Evolutionary conservation across 2,329 filamentous ascomycete species (phyloP), one percentile per base, ranked within the genome.

Genomic region (Pseudocercospora vitis): DNA sequence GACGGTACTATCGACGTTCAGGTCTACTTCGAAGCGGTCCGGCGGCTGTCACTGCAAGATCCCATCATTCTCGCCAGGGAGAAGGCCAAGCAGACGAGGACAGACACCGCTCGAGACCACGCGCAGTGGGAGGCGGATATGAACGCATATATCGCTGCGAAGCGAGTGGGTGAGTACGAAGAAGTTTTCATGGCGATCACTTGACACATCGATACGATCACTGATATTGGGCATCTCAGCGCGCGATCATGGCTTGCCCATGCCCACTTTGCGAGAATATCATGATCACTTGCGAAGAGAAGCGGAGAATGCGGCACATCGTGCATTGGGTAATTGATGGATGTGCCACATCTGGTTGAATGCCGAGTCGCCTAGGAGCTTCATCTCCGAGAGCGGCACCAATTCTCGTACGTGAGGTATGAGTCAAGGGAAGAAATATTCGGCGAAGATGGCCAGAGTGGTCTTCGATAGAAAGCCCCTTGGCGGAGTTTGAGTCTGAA

Each of bases 11-110:
- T 48, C 16, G 35, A 48, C 19, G 24, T 42, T 3, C 24, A 32
- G 4, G 45, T 53, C 7, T 35, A 48, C 14, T 53, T 53, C 9
- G 51, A 53, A 32, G 51, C 32, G 3, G 37, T 32, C 14, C 18
- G 37, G 6, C 11, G 11, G 9, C 33, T 53, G 2, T 14, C n/a
- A 2, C 28, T 16, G 7, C 21, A 49, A 16, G 51, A 53, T 35
- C 51, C 51, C 14, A 29, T 53, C 8, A 5, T 40, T 4, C 11
- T 48, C 21, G 7, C 32, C 23, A 12, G 42, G 18, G 16, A 16
- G 14, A 46, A 19, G 19, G 35, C 18, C 2, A 40, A 23, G 7
- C 18, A 19, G 16, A 19, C 35, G 7, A 16, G 18, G n/a, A n/a
- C n/a, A n/a, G n/a, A n/a, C n/a, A n/a, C n/a, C n/a, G n/a, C n/a